phyloP scores from a whole-genome alignment of 164 flowering plant species.

The Euptelea pleiosperma region DNA sequence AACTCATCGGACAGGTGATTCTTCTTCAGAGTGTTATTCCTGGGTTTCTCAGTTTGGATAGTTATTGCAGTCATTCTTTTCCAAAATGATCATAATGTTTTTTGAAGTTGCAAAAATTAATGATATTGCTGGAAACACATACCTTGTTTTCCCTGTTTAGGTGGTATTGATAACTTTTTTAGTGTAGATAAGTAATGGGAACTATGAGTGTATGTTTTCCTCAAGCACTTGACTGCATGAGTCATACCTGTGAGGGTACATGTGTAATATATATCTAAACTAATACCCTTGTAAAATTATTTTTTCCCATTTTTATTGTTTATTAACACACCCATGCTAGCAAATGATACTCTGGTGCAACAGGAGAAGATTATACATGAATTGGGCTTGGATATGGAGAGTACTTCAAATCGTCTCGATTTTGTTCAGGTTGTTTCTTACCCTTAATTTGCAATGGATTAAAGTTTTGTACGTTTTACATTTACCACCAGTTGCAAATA shows the following conservation, averaged over 20 bases:
- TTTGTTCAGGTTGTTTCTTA: conserved; percentile 70
- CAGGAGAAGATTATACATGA: conserved; percentile 77
- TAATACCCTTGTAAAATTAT: background rate
- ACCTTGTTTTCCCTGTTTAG: no score
- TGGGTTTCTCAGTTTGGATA: no score
- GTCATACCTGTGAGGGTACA: no score
- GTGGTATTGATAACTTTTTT: no score
- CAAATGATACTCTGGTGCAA: conserved; percentile 8
- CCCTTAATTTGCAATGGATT: background rate
- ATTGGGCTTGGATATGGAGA: conserved; percentile 75
- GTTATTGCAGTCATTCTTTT: background rate
- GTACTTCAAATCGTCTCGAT: conserved; percentile 76
- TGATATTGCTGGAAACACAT: no score
- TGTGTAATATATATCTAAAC: no score
- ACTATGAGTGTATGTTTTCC: no score
- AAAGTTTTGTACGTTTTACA: no score
- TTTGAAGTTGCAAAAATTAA: background rate
- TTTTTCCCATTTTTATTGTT: background rate
- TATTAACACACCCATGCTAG: background rate
- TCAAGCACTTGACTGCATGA: no score
- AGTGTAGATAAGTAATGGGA: no score
- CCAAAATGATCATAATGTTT: background rate
- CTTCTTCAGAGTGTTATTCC: background rate
- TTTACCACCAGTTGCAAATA: no score
- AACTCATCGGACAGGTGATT: conserved; percentile 76